Percentiles rank a stretch among this genome's conserved stretches.
Conservation (phyloP, 2,329 filamentous ascomycete genomes). For the Apiospora koreana region DNA sequence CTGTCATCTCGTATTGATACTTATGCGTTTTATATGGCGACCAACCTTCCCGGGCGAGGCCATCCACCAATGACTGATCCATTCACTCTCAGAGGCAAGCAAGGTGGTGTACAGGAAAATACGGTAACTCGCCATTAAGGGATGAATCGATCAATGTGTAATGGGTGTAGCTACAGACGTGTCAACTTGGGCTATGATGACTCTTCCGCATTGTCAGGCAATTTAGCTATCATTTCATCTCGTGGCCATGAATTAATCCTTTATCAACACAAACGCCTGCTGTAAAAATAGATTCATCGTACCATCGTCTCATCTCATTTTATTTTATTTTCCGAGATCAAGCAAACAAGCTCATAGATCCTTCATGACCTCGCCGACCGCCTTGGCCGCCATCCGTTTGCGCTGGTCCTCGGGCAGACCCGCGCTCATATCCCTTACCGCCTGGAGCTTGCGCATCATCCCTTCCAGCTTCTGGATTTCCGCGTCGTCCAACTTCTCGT, state of each 20-base stretch:
- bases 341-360: constrained; percentile 41
- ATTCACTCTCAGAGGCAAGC: too few species aligned
- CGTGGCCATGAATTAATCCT: background rate
- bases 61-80: too few species aligned
- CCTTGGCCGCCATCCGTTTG: constrained; percentile 60
- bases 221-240: background rate
- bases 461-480: constrained; percentile 61
- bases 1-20: too few species aligned
- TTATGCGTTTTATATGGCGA: too few species aligned
- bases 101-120: too few species aligned
- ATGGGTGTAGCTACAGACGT: too few species aligned
- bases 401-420: constrained; percentile 62
- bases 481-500: constrained; percentile 44
- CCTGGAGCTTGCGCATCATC: constrained; percentile 66
- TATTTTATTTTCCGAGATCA: background rate
- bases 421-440: constrained; percentile 59
- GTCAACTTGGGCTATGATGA: background rate
- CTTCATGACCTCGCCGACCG: constrained; percentile 66
- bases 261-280: background rate
- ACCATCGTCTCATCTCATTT: background rate
- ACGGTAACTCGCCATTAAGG: too few species aligned
- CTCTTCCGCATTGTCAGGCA: background rate
- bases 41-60: too few species aligned
- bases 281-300: background rate
- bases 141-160: too few species aligned